A percentile compares a stretch with the other conserved stretches of the same genome.
phyloP scores from a whole-genome alignment of 2,329 filamentous ascomycete species.

The Periconia digitata region DNA sequence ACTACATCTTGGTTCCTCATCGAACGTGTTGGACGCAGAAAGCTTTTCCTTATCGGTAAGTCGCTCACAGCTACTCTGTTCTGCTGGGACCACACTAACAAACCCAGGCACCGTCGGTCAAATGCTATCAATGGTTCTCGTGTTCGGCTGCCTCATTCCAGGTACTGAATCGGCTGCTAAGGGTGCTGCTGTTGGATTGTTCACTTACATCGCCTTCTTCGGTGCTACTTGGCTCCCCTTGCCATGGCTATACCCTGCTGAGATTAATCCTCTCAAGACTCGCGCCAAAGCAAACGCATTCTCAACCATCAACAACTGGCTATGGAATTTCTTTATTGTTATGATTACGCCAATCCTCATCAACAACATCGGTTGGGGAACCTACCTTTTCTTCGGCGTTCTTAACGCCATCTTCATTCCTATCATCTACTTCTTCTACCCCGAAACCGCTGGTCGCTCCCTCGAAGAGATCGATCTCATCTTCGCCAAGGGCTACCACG shows the following conservation, averaged over 20 bases:
- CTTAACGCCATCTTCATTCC: slow-evolving; percentile 57
- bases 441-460: slow-evolving; percentile 54
- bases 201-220: slow-evolving; percentile 70
- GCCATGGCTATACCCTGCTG: slow-evolving; percentile 60
- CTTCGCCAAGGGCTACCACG: slow-evolving; percentile 45
- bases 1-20: slow-evolving; percentile 65
- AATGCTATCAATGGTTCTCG: slow-evolving; percentile 49
- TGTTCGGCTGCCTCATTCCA: slow-evolving; percentile 46
- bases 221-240: slow-evolving; percentile 66
- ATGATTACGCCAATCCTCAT: slow-evolving; percentile 48
- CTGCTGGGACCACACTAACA: background rate
- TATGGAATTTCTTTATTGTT: slow-evolving; percentile 52
- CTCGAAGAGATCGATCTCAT: slow-evolving; percentile 57
- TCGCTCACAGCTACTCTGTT: background rate
- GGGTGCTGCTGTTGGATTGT: slow-evolving; percentile 61
- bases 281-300: slow-evolving; percentile 59
- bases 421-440: slow-evolving; percentile 58
- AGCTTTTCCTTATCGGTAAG: slow-evolving; percentile 44
- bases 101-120: slow-evolving; percentile 49
- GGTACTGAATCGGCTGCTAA: slow-evolving; percentile 43
- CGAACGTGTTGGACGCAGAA: slow-evolving; percentile 59
- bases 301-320: slow-evolving; percentile 56
- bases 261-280: slow-evolving; percentile 58
- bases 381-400: slow-evolving; percentile 53
- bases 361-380: slow-evolving; percentile 41